Evolutionary conservation across 2,329 filamentous ascomycete genomes (phyloP), one percentile per base, ranked within the genome.

Genomic region (Fusarium xyrophilum): DNA sequence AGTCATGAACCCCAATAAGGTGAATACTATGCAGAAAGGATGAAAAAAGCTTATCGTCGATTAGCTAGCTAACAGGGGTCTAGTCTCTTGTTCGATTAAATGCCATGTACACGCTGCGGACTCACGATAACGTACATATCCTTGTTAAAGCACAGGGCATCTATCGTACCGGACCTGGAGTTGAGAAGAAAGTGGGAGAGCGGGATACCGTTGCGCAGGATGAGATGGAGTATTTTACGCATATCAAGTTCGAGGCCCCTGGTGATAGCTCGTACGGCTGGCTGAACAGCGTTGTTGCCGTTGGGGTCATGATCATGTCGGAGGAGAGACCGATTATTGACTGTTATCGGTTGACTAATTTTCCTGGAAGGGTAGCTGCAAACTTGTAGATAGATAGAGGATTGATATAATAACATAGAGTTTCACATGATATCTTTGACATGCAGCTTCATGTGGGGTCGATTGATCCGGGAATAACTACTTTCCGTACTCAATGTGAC

Each of bases 331-430:
- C 69, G 0, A 28, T 72, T 6, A 72, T 72, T 44, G 69, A 72
- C 25, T 72, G 69, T 7, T 72, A 72, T 30, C 51, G 64, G 19
- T 40, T 72, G 30, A 72, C 69, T 2, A 72, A 72, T n/a, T 72
- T 72, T 27, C 67, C 67, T 7, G 60, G 68, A 2, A 50, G 35
- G n/a, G 19, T 25, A 15, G 64, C 61, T 7, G 38, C 50, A 7
- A 51, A 59, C 9, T 9, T 70, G 12, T 67, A 62, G 23, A 47
- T 19, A 5, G 5, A 12, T 39, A 7, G 8, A 50, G 8, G 9
- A 11, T 9, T 21, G 13, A 21, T 21, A 39, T 13, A 21, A 10
- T 12, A 28, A 39, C 12, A 14, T 25, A 15, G 3, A 25, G 2
- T 6, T 38, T 19, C 13, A n/a, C 17, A 50, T 38, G 2, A 5